Evolutionary conservation across 2,329 filamentous ascomycete genomes (phyloP).

Genomic region (Samsoniella hepiali): DNA sequence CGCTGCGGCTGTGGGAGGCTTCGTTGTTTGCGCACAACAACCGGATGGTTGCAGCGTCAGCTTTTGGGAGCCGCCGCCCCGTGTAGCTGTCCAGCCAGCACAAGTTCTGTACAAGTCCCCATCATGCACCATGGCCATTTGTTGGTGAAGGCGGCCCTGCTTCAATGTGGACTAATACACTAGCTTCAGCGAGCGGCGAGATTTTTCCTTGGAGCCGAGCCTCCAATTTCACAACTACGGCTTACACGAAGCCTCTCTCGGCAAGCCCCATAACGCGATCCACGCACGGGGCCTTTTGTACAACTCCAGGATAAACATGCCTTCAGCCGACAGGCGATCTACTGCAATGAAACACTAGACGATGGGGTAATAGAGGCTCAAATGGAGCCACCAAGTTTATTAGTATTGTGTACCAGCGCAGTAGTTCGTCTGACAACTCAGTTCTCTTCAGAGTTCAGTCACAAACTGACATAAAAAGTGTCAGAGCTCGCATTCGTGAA

Average conservation of each 20-base stretch:
- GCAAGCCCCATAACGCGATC: constrained; percentile 11
- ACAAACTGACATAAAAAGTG: background rate
- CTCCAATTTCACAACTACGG: background rate
- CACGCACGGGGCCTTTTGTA: background rate
- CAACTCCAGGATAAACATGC: background rate
- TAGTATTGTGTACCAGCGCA: background rate
- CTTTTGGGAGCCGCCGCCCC: background rate
- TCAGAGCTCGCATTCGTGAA: too few species aligned
- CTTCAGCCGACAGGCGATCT: background rate
- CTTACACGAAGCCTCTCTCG: constrained; percentile 1
- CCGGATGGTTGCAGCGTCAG: background rate
- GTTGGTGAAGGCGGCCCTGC: background rate
- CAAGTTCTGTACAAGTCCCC: background rate
- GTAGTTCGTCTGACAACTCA: background rate
- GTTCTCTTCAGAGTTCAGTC: background rate
- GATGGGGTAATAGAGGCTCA: constrained; percentile 4
- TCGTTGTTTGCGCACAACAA: background rate
- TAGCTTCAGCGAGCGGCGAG: background rate
- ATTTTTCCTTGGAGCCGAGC: background rate
- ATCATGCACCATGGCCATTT: background rate
- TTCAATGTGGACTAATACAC: background rate
- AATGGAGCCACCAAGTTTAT: background rate
- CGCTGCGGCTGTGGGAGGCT: background rate
- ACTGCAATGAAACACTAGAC: constrained; percentile 18
- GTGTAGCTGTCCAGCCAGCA: background rate